Base-by-base conservation (phyloP, 352 stramenopile genomes). In the Globisporangium abappressorium region DNA sequence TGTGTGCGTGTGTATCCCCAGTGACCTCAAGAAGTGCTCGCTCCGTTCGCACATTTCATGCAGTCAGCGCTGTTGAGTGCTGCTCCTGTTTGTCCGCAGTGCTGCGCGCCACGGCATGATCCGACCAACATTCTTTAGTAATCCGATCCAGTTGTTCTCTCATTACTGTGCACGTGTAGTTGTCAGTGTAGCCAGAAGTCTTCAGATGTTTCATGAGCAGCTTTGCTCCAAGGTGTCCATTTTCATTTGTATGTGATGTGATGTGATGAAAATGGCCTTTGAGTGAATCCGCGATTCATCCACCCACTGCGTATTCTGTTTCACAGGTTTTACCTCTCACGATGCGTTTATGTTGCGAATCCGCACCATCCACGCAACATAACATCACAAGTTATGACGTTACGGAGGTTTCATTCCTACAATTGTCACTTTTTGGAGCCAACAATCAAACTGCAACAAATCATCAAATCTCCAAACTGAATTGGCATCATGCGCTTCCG, bases 51-150 rank as follows among this genome's bases (percentile, higher is more conserved):
- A 36, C 61, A 70, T 15, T 58, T 53, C 74, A 72, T 56, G 57
- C 70, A 68, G 28, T 68, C 67, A 20, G 22, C 51, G 28, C 43
- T 51, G 18, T 43, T 54, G 36, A 34, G 46, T 67, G 64, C 56
- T 61, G 55, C 30, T 65, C 57, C 14, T 57, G 60, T 36, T 56
- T 8, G 49, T 28, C 38, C 53, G 55, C 30, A 33, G 54, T 38
- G 62, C 57, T 60, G 28, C 24, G 30, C 28, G 56, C 18, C 43
- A 68, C 79, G 71, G 71, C 74, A 86, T 81, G 76, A 84, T 33
- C 69, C 58, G 7, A 70, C 63, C 57, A 60, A 62, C 15, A 77
- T 83, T 90, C 84, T 92, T 92, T 92, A 92, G 84, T 92, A 92
- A 92, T 87, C 84, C 64, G 84, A 92, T 92, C 76, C 84, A 90